These are phyloP conservation scores for Solanum hybrid DNA, from an alignment of 305 asterid species.

Conservation along the genomic window DNA sequence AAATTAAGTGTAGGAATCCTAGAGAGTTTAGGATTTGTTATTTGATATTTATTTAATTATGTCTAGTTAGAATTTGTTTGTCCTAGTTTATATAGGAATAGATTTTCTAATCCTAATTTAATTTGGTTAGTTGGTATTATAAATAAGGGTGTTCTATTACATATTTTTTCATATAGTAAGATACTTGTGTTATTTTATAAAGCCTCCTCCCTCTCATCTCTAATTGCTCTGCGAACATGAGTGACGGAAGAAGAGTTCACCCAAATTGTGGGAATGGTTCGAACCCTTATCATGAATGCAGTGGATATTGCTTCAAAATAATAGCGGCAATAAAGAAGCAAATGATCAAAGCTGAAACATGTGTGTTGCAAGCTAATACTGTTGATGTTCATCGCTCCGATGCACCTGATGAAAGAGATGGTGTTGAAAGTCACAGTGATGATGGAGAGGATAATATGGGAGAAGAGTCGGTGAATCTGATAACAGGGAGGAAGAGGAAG, in stretches of 20 bases:
- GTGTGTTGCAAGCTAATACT: neutral
- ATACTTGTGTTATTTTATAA: neutral
- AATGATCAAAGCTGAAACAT: neutral
- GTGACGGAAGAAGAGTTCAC: conserved; percentile 38
- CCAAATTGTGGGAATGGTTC: conserved; percentile 56
- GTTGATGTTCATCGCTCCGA: neutral
- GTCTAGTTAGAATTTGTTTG: neutral
- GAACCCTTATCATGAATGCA: conserved; percentile 53
- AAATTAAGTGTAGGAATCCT: too few species aligned
- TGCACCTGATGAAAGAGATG: neutral
- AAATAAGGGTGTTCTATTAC: neutral
- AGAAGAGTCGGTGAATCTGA: too few species aligned
- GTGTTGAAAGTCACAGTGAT: neutral
- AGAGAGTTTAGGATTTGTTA: neutral
- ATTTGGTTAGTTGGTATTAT: too few species aligned
- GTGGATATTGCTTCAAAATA: neutral
- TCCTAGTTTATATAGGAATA: neutral
- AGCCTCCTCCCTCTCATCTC: too few species aligned
- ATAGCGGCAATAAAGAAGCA: conserved; percentile 3
- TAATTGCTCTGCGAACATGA: conserved; percentile 4
- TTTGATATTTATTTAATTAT: neutral
- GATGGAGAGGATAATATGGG: neutral
- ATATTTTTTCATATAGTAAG: neutral
- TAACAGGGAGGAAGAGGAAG: conserved; percentile 42
- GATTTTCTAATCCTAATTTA: neutral